Percentiles rank a stretch among this genome's conserved stretches.
phyloP scores from a whole-genome alignment of 1,284 basidiomycete species.

The Tilletia setariae region DNA sequence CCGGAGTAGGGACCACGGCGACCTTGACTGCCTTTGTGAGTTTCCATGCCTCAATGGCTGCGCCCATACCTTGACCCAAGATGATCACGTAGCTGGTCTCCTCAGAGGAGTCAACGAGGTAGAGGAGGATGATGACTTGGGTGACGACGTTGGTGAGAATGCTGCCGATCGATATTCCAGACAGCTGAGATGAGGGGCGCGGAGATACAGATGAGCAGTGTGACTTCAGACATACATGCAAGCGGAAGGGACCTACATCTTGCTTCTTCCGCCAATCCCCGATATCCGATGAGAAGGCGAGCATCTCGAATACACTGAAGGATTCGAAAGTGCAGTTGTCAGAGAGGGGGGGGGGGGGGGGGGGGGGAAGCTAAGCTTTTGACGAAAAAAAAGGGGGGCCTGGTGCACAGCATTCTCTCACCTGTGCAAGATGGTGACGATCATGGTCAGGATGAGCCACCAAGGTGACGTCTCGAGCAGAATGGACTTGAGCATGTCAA shows the following conservation, averaged over 20 bases:
- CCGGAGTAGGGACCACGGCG: conserved; percentile 62
- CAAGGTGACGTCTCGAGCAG: conserved; percentile 78
- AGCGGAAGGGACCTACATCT: conserved; percentile 37
- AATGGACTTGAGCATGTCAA: conserved; percentile 40
- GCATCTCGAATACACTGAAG: conserved; percentile 60
- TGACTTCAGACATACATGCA: not conserved
- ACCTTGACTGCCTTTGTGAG: conserved; percentile 74
- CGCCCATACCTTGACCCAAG: conserved; percentile 70
- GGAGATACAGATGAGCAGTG: not conserved
- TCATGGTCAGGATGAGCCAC: conserved; percentile 69
- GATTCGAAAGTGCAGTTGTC: too few species aligned
- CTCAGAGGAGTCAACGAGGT: conserved; percentile 89
- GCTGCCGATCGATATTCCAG: conserved; percentile 61
- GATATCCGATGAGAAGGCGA: conserved; percentile 66
- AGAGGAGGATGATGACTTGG: conserved; percentile 74
- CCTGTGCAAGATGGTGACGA: conserved; percentile 81
- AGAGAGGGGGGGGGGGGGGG: too few species aligned
- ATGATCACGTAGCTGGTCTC: conserved; percentile 95
- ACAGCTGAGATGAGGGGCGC: conserved; percentile 47
- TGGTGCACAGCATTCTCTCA: not conserved
- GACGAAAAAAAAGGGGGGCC: too few species aligned
- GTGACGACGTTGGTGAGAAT: conserved; percentile 88
- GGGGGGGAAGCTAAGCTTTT: too few species aligned
- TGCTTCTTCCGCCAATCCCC: conserved; percentile 91
- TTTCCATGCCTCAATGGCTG: conserved; percentile 95